Evolutionary conservation across 2,329 filamentous ascomycete species (phyloP).

Genomic region (Sporothrix dimorphospora): DNA sequence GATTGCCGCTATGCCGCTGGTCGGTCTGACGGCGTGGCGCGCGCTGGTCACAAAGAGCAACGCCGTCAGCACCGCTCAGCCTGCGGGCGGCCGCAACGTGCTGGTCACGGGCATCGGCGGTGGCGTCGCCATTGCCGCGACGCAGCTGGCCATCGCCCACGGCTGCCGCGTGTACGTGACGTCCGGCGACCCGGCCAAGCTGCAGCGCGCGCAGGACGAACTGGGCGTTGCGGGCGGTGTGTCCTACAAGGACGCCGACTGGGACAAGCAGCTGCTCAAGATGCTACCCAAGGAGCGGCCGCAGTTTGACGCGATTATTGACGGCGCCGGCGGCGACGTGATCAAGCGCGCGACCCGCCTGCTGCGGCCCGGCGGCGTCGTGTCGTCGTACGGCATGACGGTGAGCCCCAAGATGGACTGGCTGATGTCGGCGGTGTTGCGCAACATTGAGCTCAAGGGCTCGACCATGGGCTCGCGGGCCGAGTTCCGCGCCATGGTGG

Average conservation of each 20-base stretch:
- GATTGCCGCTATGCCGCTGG: constrained; percentile 81
- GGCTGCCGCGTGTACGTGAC: constrained; percentile 83
- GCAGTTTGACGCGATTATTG: constrained; percentile 80
- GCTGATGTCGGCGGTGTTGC: constrained; percentile 79
- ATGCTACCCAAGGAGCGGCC: constrained; percentile 67
- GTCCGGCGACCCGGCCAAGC: constrained; percentile 73
- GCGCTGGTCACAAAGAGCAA: constrained; percentile 79
- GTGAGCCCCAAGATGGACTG: constrained; percentile 82
- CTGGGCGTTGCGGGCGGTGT: constrained; percentile 84
- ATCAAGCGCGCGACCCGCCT: constrained; percentile 69
- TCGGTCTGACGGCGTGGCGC: constrained; percentile 86
- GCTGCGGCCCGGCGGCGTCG: constrained; percentile 80
- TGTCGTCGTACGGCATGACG: constrained; percentile 91
- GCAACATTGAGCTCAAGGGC: constrained; percentile 84
- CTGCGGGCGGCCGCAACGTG: constrained; percentile 65
- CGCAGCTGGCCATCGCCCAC: constrained; percentile 76
- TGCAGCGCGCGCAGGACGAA: constrained; percentile 65
- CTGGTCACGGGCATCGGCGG: constrained; percentile 91
- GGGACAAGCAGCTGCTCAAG: constrained; percentile 74
- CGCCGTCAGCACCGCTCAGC: constrained; percentile 50
- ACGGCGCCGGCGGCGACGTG: constrained; percentile 87
- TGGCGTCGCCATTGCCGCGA: constrained; percentile 80
- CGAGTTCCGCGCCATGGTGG: constrained; percentile 89
- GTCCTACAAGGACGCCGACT: constrained; percentile 74
- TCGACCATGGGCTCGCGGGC: constrained; percentile 88